Conservation (phyloP, 176 grass and related monocot species). For the Alopecurus myosuroides region DNA sequence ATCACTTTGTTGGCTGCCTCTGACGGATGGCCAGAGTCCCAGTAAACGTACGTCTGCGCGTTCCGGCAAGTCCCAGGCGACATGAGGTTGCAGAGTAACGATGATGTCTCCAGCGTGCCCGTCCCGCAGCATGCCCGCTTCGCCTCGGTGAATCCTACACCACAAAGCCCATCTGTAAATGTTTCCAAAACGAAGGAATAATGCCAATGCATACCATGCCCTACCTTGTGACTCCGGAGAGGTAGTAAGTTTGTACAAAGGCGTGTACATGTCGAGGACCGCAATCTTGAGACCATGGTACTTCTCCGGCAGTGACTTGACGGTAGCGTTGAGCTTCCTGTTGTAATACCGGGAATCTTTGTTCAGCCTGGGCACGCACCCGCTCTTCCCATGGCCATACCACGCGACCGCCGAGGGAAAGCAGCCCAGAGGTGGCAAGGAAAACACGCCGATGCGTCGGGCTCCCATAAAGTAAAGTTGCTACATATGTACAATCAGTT, state of each 20-base stretch:
- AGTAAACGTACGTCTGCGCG: conserved; percentile 77
- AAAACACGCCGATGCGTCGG: conserved; percentile 66
- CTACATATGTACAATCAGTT: conserved; percentile 20
- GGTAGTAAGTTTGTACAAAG: conserved; percentile 43
- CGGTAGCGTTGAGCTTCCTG: conserved; percentile 43
- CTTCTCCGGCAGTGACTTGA: conserved; percentile 28
- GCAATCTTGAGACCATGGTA: conserved; percentile 62
- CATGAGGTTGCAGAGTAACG: conserved; percentile 66
- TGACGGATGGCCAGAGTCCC: conserved; percentile 77
- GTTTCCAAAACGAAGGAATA: background rate
- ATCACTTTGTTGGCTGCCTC: conserved; percentile 74
- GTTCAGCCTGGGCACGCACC: conserved; percentile 58
- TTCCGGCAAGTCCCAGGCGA: conserved; percentile 70
- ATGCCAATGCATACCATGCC: background rate
- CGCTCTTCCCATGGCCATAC: conserved; percentile 44
- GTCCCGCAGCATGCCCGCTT: conserved; percentile 69
- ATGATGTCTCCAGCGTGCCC: conserved; percentile 55
- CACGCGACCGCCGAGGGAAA: conserved; percentile 62
- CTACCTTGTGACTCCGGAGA: conserved; percentile 47
- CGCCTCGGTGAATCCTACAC: conserved; percentile 67
- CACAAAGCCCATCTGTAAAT: background rate
- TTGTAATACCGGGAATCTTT: conserved; percentile 57
- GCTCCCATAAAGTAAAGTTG: conserved; percentile 67
- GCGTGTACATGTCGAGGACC: conserved; percentile 80
- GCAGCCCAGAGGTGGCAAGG: conserved; percentile 75